Evolutionary conservation across 306 rosid species (phyloP).

Genomic region (Acacia melanoxylon): DNA sequence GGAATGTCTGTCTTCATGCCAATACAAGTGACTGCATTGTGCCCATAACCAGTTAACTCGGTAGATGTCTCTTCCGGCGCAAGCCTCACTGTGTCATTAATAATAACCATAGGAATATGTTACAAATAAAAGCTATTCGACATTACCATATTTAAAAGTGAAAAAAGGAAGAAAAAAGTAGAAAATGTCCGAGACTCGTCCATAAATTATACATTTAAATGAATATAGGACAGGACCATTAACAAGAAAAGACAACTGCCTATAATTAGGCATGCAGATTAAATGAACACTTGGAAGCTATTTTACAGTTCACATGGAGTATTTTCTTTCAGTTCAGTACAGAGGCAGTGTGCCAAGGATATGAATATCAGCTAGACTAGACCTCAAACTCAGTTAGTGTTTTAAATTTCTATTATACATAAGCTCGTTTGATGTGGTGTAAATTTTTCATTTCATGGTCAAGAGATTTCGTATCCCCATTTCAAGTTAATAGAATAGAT

Average conservation of each 20-base stretch:
- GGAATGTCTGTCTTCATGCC: conserved; percentile 96
- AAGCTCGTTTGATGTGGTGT: not conserved
- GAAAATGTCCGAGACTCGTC: not conserved
- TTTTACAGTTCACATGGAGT: not conserved
- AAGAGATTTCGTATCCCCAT: not conserved
- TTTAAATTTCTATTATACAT: conserved; percentile 8
- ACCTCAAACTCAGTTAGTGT: conserved; percentile 9
- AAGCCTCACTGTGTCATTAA: conserved; percentile 78
- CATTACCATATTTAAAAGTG: not conserved
- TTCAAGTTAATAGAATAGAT: conserved; percentile 5
- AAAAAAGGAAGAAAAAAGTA: not conserved
- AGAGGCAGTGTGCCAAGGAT: not conserved
- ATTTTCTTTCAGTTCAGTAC: not conserved
- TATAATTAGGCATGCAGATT: not conserved
- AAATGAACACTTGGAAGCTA: not conserved
- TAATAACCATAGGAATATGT: conserved; percentile 9
- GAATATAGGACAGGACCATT: not conserved
- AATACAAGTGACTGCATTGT: conserved; percentile 87
- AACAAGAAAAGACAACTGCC: conserved; percentile 1
- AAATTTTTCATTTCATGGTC: conserved; percentile 11
- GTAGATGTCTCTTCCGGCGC: conserved; percentile 82
- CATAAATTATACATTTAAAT: conserved; percentile 1
- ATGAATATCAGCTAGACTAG: conserved; percentile 6
- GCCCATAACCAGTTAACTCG: conserved; percentile 79
- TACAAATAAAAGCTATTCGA: not conserved